Evolutionary conservation across 352 stramenopile genomes (phyloP), one percentile per base, ranked within the genome.

Genomic region (Pythium oligandrum): DNA sequence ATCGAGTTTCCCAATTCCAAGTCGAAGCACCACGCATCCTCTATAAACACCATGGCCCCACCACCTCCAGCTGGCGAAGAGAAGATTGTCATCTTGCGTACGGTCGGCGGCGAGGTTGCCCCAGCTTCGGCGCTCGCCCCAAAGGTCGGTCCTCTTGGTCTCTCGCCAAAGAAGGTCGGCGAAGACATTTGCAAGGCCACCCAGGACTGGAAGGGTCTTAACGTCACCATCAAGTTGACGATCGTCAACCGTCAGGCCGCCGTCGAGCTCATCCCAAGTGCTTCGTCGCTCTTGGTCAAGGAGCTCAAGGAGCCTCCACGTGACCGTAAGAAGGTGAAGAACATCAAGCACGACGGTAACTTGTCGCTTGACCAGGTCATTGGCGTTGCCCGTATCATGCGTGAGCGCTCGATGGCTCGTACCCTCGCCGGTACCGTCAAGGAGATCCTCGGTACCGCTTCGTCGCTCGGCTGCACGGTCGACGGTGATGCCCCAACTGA

Each of bases 111-210:
- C 81, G 97, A 99, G 86, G 83, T 99, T 78, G 97, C 91, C 76
- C 90, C 97, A 68, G 96, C 97, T 74, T 98, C 97, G 66, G 93
- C 96, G 55, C 93, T 99, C 59, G 97, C 97, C 53, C 97, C 97
- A 66, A 99, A 99, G 89, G 96, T 99, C 68, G 97, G 97, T 92
- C 97, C 97, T 59, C 95, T 99, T 55, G 97, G 97, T 96, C 86
- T 99, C n/a, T 99, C 96, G 53, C 97, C 97, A 61, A 99, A 99
- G 92, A 99, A 99, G 82, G 96, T 99, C 61, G 97, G 97, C 68
- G 97, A 99, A 76, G 97, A 99, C 85, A 99, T 99, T 72, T 97
- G 98, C 86, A 99, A 99, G 87, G 97, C 96, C 62, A 99, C 97
- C 57, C 65, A 88, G 71, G 97, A 99, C 83, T 99, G 97, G 97